Base-by-base conservation (phyloP, 805 yeast genomes). In the Naumovozyma baii region DNA sequence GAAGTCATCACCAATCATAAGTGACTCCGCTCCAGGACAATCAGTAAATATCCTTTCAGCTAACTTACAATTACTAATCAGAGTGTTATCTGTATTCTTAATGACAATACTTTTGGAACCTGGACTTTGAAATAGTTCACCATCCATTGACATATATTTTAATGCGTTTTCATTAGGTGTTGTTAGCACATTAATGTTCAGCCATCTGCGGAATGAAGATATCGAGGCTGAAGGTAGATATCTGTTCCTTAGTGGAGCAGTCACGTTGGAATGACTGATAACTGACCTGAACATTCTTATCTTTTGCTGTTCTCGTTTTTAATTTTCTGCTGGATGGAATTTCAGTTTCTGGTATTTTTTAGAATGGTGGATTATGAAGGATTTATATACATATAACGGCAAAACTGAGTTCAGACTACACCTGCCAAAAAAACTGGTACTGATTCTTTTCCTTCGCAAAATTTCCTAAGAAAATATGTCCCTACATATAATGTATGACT, bases 151-250 rank as follows among this genome's bases (percentile, higher is more conserved):
- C 5, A 79, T 64, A 53, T 79, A 82, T 53, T 82, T 82, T 40
- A 82, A 61, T 1, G 92, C 87, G 57, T 82, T 77, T 38, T 77
- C 83, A 52, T 81, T 81, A 12, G 92, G 92, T 0, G 92, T 82
- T 1, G 79, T 66, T 15, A 72, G 54, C 0, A 85, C 64, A 46
- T 71, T 65, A 34, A 68, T 59, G 25, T 47, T 45, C 2, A 50
- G 29, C 29, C 41, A 42, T 34, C 56, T 51, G 31, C 40, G 47
- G n/a, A 45, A 28, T 13, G 35, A 16, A 29, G 31, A 12, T 14
- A n/a, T n/a, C n/a, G n/a, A n/a, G n/a, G 39, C 17, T 15, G 37
- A 10, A 17, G 36, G 31, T 13, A n/a, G 7, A 29, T 18, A n/a
- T 14, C 29, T 32, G 19, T 40, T 28, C 33, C 36, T 34, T 29